Conservation (phyloP, 169 alveolate genomes). For the Cryptosporidium meleagridis region DNA sequence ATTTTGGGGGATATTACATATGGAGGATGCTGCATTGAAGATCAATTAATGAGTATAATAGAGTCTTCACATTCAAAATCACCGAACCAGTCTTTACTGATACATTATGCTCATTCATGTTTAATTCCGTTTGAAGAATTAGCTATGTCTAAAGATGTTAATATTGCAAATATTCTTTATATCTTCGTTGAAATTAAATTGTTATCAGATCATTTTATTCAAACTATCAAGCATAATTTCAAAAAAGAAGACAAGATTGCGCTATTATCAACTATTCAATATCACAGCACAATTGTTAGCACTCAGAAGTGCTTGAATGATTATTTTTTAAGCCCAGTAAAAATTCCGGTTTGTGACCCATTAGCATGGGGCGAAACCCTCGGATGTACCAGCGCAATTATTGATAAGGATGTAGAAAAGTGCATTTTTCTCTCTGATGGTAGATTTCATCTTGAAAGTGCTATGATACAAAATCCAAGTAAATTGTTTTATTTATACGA, state of each 20-base stretch:
- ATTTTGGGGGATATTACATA: constrained; percentile 96
- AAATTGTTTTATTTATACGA: constrained; percentile 91
- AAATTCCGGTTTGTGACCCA: constrained; percentile 94
- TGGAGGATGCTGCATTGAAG: constrained; percentile 99
- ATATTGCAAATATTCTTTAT: constrained; percentile 86
- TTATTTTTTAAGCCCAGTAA: constrained; percentile 78
- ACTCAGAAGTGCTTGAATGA: constrained; percentile 15
- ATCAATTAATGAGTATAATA: constrained; percentile 78
- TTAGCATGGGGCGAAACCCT: constrained; percentile 96
- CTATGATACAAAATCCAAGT: constrained; percentile 97
- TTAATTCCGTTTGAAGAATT: constrained; percentile 92
- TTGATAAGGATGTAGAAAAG: constrained; percentile 76
- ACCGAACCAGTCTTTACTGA: constrained; percentile 92
- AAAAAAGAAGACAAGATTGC: constrained; percentile 81
- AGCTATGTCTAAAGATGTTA: constrained; percentile 73
- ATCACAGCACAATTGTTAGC: constrained; percentile 81
- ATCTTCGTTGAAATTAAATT: constrained; percentile 96
- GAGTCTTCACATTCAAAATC: constrained; percentile 57
- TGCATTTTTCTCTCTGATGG: constrained; percentile 97
- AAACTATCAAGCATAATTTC: constrained; percentile 84
- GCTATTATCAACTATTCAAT: constrained; percentile 92
- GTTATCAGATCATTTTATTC: constrained; percentile 88
- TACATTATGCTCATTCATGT: constrained; percentile 99
- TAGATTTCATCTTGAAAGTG: constrained; percentile 98
- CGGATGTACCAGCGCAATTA: constrained; percentile 80